Base-by-base conservation (phyloP, 805 yeast genomes). In the Lachancea lanzarotensis region DNA sequence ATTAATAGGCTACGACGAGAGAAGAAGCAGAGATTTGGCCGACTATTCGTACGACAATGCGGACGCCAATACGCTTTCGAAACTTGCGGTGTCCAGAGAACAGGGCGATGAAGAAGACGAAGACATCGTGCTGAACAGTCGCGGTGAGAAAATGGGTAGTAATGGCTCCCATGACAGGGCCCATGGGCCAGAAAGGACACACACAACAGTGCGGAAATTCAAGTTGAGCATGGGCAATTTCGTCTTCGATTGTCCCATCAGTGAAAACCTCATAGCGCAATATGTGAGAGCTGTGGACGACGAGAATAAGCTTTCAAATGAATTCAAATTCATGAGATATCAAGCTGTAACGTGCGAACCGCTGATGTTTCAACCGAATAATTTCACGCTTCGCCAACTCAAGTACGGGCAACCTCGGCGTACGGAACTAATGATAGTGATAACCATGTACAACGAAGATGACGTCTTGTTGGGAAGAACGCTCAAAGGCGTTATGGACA, bases 291-390 rank as follows among this genome's bases (percentile, higher is more conserved):
- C 76, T 45, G 59, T 70, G 34, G 73, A 70, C 56, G 67, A 72
- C 59, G 58, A 76, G 48, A 40, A 44, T 17, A 40, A 49, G 13
- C 45, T 62, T 15, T 58, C 67, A 3, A 65, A 65, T 44, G 84
- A 91, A 69, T 84, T 83, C 72, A 73, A 79, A 29, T 87, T 82
- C 56, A 82, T 91, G 91, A 76, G 98, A 62, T 91, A 90, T 65
- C 87, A 93, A 46, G 97, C 96, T 0, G 89, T 86, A 17, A 91
- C 98, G 1, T 84, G 95, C 62, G 95, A 91, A 51, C 98, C 98
- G 0, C 72, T 78, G 10, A 78, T 82, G 45, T 86, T 85, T 58
- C 68, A 65, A 16, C 52, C 54, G 9, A 75, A 75, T 50, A 76
- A 79, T 54, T 93, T 86, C 68, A 81, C 83, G n/a, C 70, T 91